These are phyloP conservation scores for Phaeosphaeriaceae sp. DNA, from an alignment of 2,329 filamentous ascomycete species.

Conservation along the genomic window DNA sequence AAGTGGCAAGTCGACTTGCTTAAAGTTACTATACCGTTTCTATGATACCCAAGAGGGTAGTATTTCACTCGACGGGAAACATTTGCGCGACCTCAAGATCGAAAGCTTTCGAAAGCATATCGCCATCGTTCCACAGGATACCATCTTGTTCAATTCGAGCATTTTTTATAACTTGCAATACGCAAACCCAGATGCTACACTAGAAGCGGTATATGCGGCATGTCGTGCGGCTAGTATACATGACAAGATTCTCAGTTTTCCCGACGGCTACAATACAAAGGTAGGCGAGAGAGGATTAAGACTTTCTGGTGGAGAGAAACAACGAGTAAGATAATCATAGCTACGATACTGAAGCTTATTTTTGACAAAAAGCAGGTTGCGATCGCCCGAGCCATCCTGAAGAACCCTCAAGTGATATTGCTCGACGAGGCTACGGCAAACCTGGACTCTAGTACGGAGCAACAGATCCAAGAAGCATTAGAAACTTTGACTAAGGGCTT, in stretches of 20 bases:
- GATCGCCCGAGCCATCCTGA: constrained; percentile 75
- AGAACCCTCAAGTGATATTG: constrained; percentile 78
- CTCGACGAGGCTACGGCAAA: constrained; percentile 75
- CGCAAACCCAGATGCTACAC: constrained; percentile 62
- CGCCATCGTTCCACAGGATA: constrained; percentile 70
- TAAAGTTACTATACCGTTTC: constrained; percentile 64
- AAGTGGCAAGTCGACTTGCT: constrained; percentile 64
- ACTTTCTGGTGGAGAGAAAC: constrained; percentile 68
- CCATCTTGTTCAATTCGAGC: constrained; percentile 66
- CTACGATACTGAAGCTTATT: too few relatives aligned
- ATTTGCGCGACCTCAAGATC: constrained; percentile 63
- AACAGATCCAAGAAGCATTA: constrained; percentile 60
- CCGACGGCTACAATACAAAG: constrained; percentile 40
- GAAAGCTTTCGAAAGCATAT: constrained; percentile 62
- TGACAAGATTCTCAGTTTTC: constrained; percentile 65
- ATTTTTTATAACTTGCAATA: constrained; percentile 69
- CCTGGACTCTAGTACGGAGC: constrained; percentile 60
- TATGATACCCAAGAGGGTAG: constrained; percentile 61
- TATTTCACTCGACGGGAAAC: constrained; percentile 62
- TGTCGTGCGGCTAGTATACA: constrained; percentile 67
- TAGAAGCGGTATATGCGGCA: constrained; percentile 64
- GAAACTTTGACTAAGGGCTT: constrained; percentile 8
- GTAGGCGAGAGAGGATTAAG: constrained; percentile 39
- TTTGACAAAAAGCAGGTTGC: constrained; percentile 50
- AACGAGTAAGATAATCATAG: constrained; percentile 60